Base-by-base conservation (phyloP, 2,329 filamentous ascomycete species). In the Paradendryphiella salina region DNA sequence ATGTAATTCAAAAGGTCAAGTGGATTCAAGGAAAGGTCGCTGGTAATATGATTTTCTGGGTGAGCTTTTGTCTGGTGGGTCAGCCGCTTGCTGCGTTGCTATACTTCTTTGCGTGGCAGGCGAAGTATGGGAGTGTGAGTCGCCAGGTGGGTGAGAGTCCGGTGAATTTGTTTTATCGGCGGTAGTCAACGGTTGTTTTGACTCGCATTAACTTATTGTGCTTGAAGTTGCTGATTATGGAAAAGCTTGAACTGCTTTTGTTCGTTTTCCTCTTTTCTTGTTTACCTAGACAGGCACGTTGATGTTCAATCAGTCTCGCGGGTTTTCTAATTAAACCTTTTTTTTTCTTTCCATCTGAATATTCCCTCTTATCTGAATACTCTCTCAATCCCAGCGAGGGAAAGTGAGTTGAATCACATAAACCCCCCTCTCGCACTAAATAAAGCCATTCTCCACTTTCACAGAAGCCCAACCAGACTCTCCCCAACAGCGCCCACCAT, bases 61-160 rank as follows among this genome's bases (percentile, higher is more conserved):
- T 96, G 15, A 93, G 89, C 10, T 99, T 99, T 69, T 96, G 93
- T 59, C 84, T 97, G 2, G 88, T 99, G 10, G 94, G 94, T 3
- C 94, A 99, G 77, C 94, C 94, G 0, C 83, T 97, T 63, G 94
- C 90, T 1, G 92, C 90, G 0, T 77, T 99, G 53, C 80, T 96
- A 71, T 99, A 99, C 73, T 99, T 96, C 73, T 97, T 97, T 71
- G 92, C 92, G 1, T 99, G 94, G 93, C 93, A 97, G 76, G 90
- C 90, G 47, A 97, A 97, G 77, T 96, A 96, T 70, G 94, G 94
- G 10, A 91, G 87, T 64, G 87, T 92, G 17, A 89, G 77, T 9
- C 69, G 66, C 49, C 60, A 66, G 50, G 61, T 63, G 3, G 56
- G 62, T 17, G 58, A 64, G 15, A 70, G 62, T 34, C 52, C 51